Conservation (phyloP, 306 rosid genomes). For the Glycyrrhiza uralensis region DNA sequence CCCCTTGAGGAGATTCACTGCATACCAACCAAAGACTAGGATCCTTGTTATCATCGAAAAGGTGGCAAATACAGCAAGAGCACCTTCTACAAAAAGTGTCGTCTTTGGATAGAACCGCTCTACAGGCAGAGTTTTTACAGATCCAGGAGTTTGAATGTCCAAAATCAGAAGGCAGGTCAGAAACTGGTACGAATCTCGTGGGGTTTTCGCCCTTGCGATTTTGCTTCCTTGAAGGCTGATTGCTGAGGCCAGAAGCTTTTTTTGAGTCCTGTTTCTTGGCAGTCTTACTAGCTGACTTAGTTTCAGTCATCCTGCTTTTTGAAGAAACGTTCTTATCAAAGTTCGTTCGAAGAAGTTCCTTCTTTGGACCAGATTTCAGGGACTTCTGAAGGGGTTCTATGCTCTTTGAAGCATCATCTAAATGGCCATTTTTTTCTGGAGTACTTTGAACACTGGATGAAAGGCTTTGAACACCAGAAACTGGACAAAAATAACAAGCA, state of each 20-base stretch:
- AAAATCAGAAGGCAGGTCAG: slow-evolving; percentile 68
- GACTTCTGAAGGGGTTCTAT: slow-evolving; percentile 72
- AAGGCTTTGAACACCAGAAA: slow-evolving; percentile 75
- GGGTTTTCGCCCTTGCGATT: slow-evolving; percentile 89
- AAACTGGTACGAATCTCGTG: slow-evolving; percentile 48
- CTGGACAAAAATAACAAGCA: slow-evolving; percentile 43
- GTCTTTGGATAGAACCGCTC: slow-evolving; percentile 87
- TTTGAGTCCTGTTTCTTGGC: slow-evolving; percentile 77
- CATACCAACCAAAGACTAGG: slow-evolving; percentile 99
- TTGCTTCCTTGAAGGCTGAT: slow-evolving; percentile 69
- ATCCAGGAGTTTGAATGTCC: slow-evolving; percentile 77
- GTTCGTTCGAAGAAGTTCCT: slow-evolving; percentile 61
- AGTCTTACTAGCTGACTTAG: slow-evolving; percentile 51
- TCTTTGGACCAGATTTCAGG: slow-evolving; percentile 71
- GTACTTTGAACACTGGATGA: slow-evolving; percentile 82
- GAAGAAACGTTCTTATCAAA: slow-evolving; percentile 49
- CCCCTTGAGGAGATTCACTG: slow-evolving; percentile 71
- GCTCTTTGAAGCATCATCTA: slow-evolving; percentile 75
- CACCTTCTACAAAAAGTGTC: slow-evolving; percentile 97
- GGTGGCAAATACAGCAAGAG: slow-evolving; percentile 97
- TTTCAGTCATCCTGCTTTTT: slow-evolving; percentile 57
- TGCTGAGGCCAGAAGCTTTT: slow-evolving; percentile 55
- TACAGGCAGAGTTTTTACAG: slow-evolving; percentile 95
- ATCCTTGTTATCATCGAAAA: slow-evolving; percentile 96
- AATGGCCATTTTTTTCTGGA: slow-evolving; percentile 74